Conservation (phyloP, 2,329 filamentous ascomycete species). For the Paecilomyces dactylethromorphus region DNA sequence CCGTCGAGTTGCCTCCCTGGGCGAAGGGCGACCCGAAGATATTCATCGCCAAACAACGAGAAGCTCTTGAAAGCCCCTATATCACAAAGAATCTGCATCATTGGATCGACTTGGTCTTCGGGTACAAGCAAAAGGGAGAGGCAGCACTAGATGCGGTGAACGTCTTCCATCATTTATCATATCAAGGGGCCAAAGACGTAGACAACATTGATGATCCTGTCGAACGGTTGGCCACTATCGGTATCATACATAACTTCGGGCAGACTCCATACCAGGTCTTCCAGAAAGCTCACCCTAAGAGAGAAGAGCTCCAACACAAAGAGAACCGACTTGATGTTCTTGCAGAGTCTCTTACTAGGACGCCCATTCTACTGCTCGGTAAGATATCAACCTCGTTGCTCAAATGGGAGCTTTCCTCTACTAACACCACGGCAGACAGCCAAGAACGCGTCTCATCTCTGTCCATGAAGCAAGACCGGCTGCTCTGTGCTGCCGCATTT, state of each 20-base stretch:
- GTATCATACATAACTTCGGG: conserved; percentile 97
- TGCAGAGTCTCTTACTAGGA: conserved; percentile 66
- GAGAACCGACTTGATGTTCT: conserved; percentile 68
- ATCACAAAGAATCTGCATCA: conserved; percentile 84
- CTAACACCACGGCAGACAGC: conserved; percentile 43
- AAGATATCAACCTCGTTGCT: conserved; percentile 15
- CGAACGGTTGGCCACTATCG: conserved; percentile 81
- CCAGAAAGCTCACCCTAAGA: conserved; percentile 67
- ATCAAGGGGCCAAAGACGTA: conserved; percentile 86
- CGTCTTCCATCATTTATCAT: conserved; percentile 93
- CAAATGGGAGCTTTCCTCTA: neutral
- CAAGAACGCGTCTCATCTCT: conserved; percentile 76
- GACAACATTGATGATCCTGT: conserved; percentile 85
- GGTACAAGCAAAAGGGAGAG: conserved; percentile 87
- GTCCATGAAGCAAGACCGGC: conserved; percentile 69
- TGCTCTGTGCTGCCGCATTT: conserved; percentile 78
- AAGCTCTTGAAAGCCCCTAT: conserved; percentile 87
- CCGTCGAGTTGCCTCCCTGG: conserved; percentile 89
- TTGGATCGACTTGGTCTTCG: conserved; percentile 96
- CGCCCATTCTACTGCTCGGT: conserved; percentile 72
- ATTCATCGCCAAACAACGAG: conserved; percentile 92
- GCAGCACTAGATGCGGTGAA: conserved; percentile 87
- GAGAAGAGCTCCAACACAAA: conserved; percentile 61
- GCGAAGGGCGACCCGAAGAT: conserved; percentile 93
- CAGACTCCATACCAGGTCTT: conserved; percentile 97